Evolutionary conservation across 129 eudicot species (phyloP), one percentile per base, ranked within the genome.

Genomic region (Centrapalus pauciflorus): DNA sequence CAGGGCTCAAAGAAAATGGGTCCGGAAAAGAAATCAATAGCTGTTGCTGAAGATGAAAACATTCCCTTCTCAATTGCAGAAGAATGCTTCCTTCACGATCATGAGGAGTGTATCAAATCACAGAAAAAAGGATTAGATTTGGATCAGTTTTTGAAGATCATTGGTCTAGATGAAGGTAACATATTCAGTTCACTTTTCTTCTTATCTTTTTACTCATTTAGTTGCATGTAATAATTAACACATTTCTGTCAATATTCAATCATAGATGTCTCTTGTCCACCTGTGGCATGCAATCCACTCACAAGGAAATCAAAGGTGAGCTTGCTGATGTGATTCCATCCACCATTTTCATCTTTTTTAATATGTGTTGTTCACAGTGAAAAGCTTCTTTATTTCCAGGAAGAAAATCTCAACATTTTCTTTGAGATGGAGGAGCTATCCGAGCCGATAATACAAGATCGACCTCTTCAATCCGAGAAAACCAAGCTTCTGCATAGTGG

Each of bases 61-160:
- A 2, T 72, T 38, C 73, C 77, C 4, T 60, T 11, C 78, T 50
- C 77, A 9, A 59, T 76, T 14, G 68, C 71, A 19, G 82, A 76
- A 55, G 96, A 85, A 61, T 37, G 84, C 0, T 85, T 82, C 77
- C 78, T 85, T 26, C 96, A 88, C 76, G 72, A 85, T 65, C 96
- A 88, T 76, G 72, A 80, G 14, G 79, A 84, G 55, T 87, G 95
- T 74, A 69, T 81, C 35, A 82, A 74, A 70, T 70, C 84, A 24
- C 84, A 77, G 74, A 74, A 48, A 54, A 70, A 71, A 33, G 19
- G 69, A 25, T 11, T 79, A 37, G 79, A 70, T 38, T 8, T 62
- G 59, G 77, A 74, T 27, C 76, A 74, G 45, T 87, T 87, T 58
- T 65, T 84, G 73, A 78, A 79, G 49, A 43, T 67, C 7, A 73